Evolutionary conservation across 2,329 filamentous ascomycete genomes (phyloP).

Genomic region (Fusarium praegraminearum): DNA sequence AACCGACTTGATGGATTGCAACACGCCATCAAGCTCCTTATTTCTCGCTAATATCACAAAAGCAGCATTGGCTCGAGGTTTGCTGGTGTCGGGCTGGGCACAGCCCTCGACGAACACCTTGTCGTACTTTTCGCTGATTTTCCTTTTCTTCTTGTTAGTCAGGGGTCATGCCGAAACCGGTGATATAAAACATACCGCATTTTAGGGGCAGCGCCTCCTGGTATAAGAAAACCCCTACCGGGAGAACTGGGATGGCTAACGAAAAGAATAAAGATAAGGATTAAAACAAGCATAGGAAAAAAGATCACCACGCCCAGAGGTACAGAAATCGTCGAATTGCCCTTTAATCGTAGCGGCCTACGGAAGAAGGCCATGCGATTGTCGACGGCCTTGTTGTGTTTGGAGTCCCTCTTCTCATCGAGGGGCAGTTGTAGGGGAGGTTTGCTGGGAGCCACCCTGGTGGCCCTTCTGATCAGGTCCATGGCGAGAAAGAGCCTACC

Average conservation of each 20-base stretch:
- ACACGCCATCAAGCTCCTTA: conserved; percentile 94
- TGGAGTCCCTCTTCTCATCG: conserved; percentile 62
- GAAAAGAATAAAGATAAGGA: conserved; percentile 91
- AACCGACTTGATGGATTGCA: conserved; percentile 97
- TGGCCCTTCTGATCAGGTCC: conserved; percentile 70
- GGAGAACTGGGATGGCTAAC: conserved; percentile 87
- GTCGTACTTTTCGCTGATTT: conserved; percentile 97
- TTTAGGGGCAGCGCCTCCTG: conserved; percentile 85
- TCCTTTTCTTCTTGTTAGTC: conserved; percentile 65
- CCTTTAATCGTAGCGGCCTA: conserved; percentile 86
- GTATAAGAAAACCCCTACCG: conserved; percentile 81
- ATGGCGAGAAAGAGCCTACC: conserved; percentile 55
- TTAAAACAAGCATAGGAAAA: conserved; percentile 90
- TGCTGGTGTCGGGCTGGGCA: conserved; percentile 80
- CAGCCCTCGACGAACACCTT: conserved; percentile 96
- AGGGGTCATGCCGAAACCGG: not conserved
- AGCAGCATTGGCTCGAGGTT: conserved; percentile 89
- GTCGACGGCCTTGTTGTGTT: conserved; percentile 56
- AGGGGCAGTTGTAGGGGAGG: conserved; percentile 58
- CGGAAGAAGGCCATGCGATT: conserved; percentile 82
- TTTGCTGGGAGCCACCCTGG: conserved; percentile 61
- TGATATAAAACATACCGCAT: conserved; percentile 75
- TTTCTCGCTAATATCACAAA: conserved; percentile 97
- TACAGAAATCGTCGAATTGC: conserved; percentile 92
- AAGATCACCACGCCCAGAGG: conserved; percentile 92